These are phyloP conservation scores for Cyberlindnera petersonii DNA, from an alignment of 805 yeast genomes.

Conservation along the genomic window DNA sequence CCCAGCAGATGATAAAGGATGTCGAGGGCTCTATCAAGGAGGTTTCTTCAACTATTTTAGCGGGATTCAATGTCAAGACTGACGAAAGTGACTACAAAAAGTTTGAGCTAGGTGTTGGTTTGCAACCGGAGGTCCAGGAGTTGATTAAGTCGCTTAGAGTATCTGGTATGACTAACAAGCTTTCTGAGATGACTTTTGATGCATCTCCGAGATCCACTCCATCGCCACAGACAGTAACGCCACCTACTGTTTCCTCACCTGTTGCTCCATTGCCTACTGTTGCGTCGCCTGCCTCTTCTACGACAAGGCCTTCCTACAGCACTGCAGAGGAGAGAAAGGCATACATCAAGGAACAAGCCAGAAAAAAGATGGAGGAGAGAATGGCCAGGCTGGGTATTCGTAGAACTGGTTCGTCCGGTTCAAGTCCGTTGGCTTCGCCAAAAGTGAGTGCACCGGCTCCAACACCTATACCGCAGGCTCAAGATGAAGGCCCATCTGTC, in stretches of 20 bases:
- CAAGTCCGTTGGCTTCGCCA: conserved; percentile 8
- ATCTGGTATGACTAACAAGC: conserved; percentile 19
- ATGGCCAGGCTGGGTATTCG: conserved; percentile 57
- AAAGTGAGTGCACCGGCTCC: neutral
- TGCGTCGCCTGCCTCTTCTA: conserved; percentile 3
- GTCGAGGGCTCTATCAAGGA: conserved; percentile 67
- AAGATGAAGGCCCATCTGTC: neutral
- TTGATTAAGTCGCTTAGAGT: conserved; percentile 23
- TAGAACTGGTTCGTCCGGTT: conserved; percentile 26
- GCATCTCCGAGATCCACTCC: neutral
- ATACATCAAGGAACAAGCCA: conserved; percentile 74
- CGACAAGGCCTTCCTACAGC: neutral
- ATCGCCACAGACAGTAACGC: conserved; percentile 5
- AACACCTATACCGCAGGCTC: neutral
- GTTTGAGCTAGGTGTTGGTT: conserved; percentile 83
- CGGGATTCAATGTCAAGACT: conserved; percentile 22
- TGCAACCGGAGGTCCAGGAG: conserved; percentile 45
- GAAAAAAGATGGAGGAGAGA: conserved; percentile 76
- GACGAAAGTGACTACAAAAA: conserved; percentile 41
- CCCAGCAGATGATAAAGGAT: conserved; percentile 59
- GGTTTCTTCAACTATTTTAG: conserved; percentile 41
- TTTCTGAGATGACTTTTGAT: conserved; percentile 11
- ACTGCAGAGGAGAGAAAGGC: conserved; percentile 69
- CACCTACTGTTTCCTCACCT: neutral
- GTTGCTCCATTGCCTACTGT: conserved; percentile 3